A percentile compares a stretch with the other conserved stretches of the same genome.
phyloP scores from a whole-genome alignment of 2,329 filamentous ascomycete species.

The Apiospora hydei region DNA sequence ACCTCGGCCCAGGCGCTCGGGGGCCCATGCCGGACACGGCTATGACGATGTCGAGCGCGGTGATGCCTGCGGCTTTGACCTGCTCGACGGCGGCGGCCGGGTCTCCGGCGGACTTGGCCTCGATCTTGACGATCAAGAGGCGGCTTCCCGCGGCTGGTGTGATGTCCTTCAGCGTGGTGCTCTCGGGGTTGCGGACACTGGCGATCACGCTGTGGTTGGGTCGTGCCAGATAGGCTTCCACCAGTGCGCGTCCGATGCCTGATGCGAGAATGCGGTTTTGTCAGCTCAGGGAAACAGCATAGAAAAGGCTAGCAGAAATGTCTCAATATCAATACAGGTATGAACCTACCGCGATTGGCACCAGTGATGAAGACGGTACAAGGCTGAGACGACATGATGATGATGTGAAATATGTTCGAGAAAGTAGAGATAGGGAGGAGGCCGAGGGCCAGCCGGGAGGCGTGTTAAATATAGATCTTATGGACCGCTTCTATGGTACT shows the following conservation, averaged over 20 bases:
- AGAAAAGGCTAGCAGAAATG: no score
- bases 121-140: neutral
- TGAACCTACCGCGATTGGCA: slow-evolving; percentile 34
- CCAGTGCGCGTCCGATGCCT: slow-evolving; percentile 35
- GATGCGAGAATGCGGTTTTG: neutral
- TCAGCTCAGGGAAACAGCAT: neutral
- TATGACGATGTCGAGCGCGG: neutral
- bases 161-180: neutral
- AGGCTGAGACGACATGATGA: neutral
- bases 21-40: slow-evolving; percentile 11
- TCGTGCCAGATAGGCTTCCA: slow-evolving; percentile 23
- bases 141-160: neutral
- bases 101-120: neutral
- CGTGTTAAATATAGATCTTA: no score
- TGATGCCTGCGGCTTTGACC: neutral
- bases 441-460: no score
- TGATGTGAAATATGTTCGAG: no score
- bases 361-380: slow-evolving; percentile 27
- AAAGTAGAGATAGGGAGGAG: no score
- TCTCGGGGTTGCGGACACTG: neutral
- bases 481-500: no score
- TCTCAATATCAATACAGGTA: neutral
- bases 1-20: slow-evolving; percentile 26
- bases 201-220: slow-evolving; percentile 3
- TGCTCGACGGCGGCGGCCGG: neutral